Conservation (phyloP, 2,329 filamentous ascomycete genomes). For the Apiospora koreana region DNA sequence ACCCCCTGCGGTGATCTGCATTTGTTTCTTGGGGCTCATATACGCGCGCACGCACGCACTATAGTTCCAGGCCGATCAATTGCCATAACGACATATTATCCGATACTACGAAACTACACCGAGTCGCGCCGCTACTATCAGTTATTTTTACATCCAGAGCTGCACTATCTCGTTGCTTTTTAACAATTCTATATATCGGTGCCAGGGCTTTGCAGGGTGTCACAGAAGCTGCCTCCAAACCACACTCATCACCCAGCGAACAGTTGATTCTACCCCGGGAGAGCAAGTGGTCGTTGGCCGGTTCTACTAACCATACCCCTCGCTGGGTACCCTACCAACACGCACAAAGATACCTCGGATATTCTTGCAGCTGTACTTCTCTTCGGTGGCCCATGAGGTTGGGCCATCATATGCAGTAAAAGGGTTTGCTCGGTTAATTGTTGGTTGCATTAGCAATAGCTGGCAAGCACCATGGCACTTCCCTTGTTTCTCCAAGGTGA, state of each 20-base stretch:
- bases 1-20: constrained; percentile 2
- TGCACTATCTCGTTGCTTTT: not conserved
- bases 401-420: not conserved
- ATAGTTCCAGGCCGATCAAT: not conserved
- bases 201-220: not conserved
- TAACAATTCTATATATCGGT: not conserved
- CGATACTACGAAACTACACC: not conserved
- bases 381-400: not conserved
- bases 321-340: not conserved
- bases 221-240: not conserved
- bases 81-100: not conserved
- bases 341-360: not conserved
- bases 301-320: not conserved
- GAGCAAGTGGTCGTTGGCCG: not conserved
- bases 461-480: constrained; percentile 8
- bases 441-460: not conserved
- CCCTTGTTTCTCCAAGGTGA: constrained; percentile 17
- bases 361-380: not conserved
- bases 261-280: not conserved
- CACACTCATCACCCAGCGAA: not conserved
- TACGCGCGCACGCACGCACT: not conserved
- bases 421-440: not conserved
- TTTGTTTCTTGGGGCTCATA: not conserved
- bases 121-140: not conserved
- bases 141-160: not conserved